These are phyloP conservation scores for Epichloe coenophiala DNA, from an alignment of 2,329 filamentous ascomycete genomes.

Conservation along the genomic window DNA sequence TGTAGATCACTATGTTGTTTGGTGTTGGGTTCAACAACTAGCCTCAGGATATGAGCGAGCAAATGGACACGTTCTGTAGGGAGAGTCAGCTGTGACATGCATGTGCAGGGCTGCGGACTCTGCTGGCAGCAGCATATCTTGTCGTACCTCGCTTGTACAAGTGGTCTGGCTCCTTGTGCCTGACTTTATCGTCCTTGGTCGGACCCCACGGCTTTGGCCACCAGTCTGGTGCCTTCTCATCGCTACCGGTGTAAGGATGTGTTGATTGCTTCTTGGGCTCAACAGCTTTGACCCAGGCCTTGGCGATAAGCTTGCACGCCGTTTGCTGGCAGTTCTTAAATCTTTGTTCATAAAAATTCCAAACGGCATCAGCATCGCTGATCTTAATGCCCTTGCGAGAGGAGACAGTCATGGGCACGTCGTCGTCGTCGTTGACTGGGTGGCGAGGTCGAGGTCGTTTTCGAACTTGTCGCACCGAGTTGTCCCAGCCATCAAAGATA, in stretches of 20 bases:
- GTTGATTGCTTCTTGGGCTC: slow-evolving; percentile 67
- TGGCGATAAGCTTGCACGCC: slow-evolving; percentile 58
- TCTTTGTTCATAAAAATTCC: slow-evolving; percentile 45
- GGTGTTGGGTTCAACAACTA: slow-evolving; percentile 37
- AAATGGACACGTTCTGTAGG: slow-evolving; percentile 45
- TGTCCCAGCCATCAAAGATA: slow-evolving; percentile 20
- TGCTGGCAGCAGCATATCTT: not conserved
- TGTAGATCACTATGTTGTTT: slow-evolving; percentile 38
- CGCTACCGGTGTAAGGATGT: slow-evolving; percentile 54
- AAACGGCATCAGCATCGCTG: slow-evolving; percentile 38
- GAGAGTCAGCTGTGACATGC: not conserved
- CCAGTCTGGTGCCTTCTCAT: slow-evolving; percentile 51
- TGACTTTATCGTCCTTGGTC: slow-evolving; percentile 39
- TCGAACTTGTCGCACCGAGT: slow-evolving; percentile 13
- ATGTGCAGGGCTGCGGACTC: not conserved
- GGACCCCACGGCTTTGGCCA: slow-evolving; percentile 46
- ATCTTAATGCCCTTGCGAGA: slow-evolving; percentile 35
- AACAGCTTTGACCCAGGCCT: slow-evolving; percentile 62
- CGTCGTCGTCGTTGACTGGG: slow-evolving; percentile 26
- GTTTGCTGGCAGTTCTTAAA: slow-evolving; percentile 58
- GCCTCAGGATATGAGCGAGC: slow-evolving; percentile 44
- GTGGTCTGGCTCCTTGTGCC: slow-evolving; percentile 64
- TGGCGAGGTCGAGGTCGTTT: slow-evolving; percentile 24
- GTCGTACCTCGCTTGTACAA: slow-evolving; percentile 49
- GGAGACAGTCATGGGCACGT: slow-evolving; percentile 24